These are phyloP conservation scores for Penicillium vulpinum DNA, from an alignment of 2,329 filamentous ascomycete genomes.

Conservation along the genomic window DNA sequence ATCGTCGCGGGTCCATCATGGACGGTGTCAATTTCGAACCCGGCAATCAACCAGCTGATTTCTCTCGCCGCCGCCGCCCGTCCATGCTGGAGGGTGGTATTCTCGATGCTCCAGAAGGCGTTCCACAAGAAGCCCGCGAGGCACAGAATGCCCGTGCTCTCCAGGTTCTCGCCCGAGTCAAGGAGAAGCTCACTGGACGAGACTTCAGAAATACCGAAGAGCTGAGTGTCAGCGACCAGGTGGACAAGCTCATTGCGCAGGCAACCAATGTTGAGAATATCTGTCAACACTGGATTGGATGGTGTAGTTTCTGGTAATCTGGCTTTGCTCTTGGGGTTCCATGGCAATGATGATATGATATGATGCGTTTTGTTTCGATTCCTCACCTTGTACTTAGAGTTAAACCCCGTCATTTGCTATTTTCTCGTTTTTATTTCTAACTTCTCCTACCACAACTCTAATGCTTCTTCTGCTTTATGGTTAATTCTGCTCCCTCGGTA, in stretches of 20 bases:
- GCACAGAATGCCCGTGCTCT: conserved; percentile 90
- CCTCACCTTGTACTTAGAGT: conserved; percentile 20
- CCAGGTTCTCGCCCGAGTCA: conserved; percentile 86
- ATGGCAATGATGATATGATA: conserved; percentile 27
- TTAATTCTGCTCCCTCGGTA: neutral
- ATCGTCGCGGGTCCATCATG: conserved; percentile 62
- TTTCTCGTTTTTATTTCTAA: conserved; percentile 10
- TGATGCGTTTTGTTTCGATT: conserved; percentile 21
- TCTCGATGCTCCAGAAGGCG: conserved; percentile 44
- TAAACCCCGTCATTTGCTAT: conserved; percentile 8
- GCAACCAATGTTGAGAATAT: conserved; percentile 96
- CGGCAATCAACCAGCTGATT: conserved; percentile 65
- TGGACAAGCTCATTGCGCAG: conserved; percentile 91
- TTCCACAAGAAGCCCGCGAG: conserved; percentile 58
- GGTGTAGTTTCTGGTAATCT: conserved; percentile 93
- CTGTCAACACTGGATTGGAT: conserved; percentile 98
- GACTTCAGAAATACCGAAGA: conserved; percentile 89
- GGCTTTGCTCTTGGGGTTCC: conserved; percentile 22
- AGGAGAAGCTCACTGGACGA: conserved; percentile 90
- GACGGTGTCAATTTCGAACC: conserved; percentile 48
- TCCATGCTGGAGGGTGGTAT: conserved; percentile 65
- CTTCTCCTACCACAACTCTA: neutral
- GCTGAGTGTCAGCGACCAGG: conserved; percentile 80
- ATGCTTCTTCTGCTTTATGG: neutral
- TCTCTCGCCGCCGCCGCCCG: conserved; percentile 63